Base-by-base conservation (phyloP, 345 rosid species). In the Melastoma malabathricum region DNA sequence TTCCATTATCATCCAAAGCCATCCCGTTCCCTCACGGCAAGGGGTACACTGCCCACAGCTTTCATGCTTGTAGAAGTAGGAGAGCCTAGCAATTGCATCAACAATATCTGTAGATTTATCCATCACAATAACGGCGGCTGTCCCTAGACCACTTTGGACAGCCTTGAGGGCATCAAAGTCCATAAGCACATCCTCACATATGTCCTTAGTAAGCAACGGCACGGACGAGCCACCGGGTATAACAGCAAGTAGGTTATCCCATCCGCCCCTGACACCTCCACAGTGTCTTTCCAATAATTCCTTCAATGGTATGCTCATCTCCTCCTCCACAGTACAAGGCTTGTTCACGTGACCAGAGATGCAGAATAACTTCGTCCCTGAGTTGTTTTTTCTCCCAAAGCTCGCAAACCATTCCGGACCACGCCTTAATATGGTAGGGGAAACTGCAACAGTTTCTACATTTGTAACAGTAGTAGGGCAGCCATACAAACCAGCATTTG, bases 1-100 rank as follows among this genome's bases (percentile, higher is more conserved):
- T 68, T 87, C 98, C 98, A 92, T 87, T 53, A 92, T 76, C 99
- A 79, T 92, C 99, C 97, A 92, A 53, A 88, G 88, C 97, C 99
- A 92, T 56, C 88, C 82, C 3, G 94, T 92, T 17, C 99, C 99
- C 58, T 92, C 97, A 66, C 95, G 72, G 86, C 99, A 92, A 22
- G 95, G 97, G 0, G 99, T 92, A 68, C 99, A 88, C 72, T 92
- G 97, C 23, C 99, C 97, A 67, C 97, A 92, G 63, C 97, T 88
- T 72, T 92, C 97, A 12, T 92, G 99, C 77, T 85, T 87, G 81
- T 92, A 92, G 71, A 92, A 92, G 75, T 84, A 88, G 6, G 99
- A 92, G 51, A 92, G 80, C 79, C 99, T 81, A 0, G 97, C 95
- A 39, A 92, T 88, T 55, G 99, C 99, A 72, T 92, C 99, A 13